Conservation (phyloP, 495 filamentous ascomycete genomes). For the Penicillium ochrochloron region DNA sequence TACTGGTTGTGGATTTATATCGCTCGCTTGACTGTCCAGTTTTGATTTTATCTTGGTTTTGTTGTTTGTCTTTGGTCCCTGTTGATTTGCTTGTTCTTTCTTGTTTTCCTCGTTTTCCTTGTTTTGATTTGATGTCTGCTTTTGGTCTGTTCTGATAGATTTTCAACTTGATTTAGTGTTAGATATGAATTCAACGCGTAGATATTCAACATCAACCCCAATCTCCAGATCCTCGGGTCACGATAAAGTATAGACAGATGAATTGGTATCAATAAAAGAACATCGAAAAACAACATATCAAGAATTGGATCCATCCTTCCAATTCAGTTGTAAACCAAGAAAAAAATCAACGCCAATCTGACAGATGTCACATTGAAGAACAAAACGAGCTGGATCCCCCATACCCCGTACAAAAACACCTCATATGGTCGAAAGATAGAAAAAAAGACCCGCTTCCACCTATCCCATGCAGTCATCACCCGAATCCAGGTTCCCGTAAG, state of each 20-base stretch:
- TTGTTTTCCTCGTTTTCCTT: background rate
- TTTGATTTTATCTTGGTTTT: background rate
- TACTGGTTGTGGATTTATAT: background rate
- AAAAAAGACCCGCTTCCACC: conserved; percentile 18
- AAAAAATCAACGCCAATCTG: background rate
- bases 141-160: background rate
- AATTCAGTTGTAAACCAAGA: background rate
- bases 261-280: background rate
- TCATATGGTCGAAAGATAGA: conserved; percentile 17
- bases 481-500: conserved; percentile 15
- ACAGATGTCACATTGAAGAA: conserved; percentile 7
- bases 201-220: background rate
- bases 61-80: background rate
- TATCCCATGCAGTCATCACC: conserved; percentile 23
- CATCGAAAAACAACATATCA: background rate
- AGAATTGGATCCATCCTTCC: background rate
- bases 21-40: background rate
- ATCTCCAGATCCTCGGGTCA: background rate
- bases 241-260: background rate
- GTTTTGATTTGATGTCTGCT: background rate
- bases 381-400: conserved; percentile 8
- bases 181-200: background rate
- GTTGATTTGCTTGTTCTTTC: background rate
- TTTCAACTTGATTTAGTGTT: background rate
- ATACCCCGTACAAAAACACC: conserved; percentile 23